Percentiles rank a stretch among this genome's conserved stretches.
Conservation (phyloP, 1,284 basidiomycete genomes). For the Microbotryum scabiosae region DNA sequence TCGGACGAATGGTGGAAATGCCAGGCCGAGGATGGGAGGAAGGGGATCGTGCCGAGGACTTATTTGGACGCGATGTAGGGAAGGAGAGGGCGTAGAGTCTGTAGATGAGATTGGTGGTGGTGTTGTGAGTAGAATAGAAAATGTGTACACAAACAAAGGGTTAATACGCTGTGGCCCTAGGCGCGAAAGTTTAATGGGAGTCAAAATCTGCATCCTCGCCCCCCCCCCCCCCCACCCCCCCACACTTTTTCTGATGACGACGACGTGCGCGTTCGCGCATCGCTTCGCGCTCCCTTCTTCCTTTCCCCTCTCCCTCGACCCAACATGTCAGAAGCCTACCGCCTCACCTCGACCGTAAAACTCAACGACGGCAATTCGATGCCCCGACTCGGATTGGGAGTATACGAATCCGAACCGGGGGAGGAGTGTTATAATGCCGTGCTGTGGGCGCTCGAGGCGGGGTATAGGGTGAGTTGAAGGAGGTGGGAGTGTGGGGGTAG, state of each 20-base stretch:
- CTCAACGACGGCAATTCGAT: slow-evolving; percentile 42
- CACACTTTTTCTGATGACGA: too few relatives aligned
- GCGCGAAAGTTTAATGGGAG: too few relatives aligned
- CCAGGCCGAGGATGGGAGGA: slow-evolving; percentile 2
- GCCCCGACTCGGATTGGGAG: slow-evolving; percentile 26
- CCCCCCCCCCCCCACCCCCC: too few relatives aligned
- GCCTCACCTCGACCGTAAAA: slow-evolving; percentile 70
- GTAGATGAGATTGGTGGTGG: background rate
- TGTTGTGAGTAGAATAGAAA: background rate
- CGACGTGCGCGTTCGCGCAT: too few relatives aligned
- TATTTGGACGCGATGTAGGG: slow-evolving; percentile 3
- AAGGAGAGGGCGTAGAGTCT: background rate
- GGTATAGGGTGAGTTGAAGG: background rate
- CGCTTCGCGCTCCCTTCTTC: too few relatives aligned
- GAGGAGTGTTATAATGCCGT: slow-evolving; percentile 29
- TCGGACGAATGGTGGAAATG: slow-evolving; percentile 21
- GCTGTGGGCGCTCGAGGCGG: slow-evolving; percentile 24
- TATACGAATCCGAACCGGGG: slow-evolving; percentile 18
- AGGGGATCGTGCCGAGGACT: slow-evolving; percentile 7
- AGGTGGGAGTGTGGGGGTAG: too few relatives aligned
- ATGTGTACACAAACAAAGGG: too few relatives aligned
- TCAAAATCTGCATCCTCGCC: too few relatives aligned
- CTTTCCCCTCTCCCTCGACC: too few relatives aligned
- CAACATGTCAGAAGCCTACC: slow-evolving; percentile 31
- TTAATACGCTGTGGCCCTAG: too few relatives aligned